Base-by-base conservation (phyloP, 345 rosid genomes). In the Viola odorata region DNA sequence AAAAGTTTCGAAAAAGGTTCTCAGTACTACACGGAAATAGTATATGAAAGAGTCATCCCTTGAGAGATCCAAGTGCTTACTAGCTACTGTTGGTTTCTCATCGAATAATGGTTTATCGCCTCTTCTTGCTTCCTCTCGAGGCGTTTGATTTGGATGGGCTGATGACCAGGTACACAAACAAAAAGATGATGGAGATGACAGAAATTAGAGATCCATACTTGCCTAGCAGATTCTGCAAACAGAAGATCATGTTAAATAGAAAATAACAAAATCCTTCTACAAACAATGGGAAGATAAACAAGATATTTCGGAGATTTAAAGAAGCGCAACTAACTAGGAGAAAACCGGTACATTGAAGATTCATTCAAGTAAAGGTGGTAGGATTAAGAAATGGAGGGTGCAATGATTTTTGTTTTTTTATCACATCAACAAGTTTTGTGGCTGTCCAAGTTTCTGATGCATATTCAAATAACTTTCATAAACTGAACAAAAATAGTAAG, bases 201-300 rank as follows among this genome's bases (percentile, higher is more conserved):
- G 99, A 88, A 51, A 95, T 66, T 52, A 86, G 85, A n/a, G 96
- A 77, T 47, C 97, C 97, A 53, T 91, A 91, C 74, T 80, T 85
- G 0, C 77, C 92, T 61, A 90, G 66, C 76, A 88, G 52, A 76
- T 86, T 91, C 99, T 95, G 97, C 81, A 78, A 65, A 37, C 8
- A 58, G 7, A 45, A 0, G 53, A 69, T 15, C 1, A n/a, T 5
- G 7, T 56, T 53, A 13, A 50, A 37, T 9, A 15, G 14, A 14
- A 8, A 47, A n/a, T 47, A n/a, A 47, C 3, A 0, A 47, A 47
- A 47, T 12, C 11, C 13, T 47, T 1, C 32, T 23, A 23, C 32
- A 23, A 23, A 2, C 32, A 23, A 23, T 23, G 32, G 32, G 32
- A 23, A 23, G 32, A 23, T n/a, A 23, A 23, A 23, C 32, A 23